A percentile compares a stretch with the other conserved stretches of the same genome.
These are phyloP conservation scores for Agrostemma githago DNA, from an alignment of 148 eudicot species.

Conservation along the genomic window DNA sequence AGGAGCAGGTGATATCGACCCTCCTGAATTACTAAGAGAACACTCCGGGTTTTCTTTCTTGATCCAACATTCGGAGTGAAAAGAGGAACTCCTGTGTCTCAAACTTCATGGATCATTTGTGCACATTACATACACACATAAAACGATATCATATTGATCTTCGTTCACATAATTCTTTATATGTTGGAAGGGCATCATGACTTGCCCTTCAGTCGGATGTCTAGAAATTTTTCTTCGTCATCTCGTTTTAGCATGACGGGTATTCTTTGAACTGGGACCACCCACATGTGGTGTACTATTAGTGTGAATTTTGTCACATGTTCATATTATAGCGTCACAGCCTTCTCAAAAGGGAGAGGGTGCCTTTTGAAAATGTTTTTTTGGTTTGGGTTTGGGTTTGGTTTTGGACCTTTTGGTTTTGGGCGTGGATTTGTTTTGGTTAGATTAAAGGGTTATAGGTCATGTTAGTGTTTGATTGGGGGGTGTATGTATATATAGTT, in stretches of 20 bases:
- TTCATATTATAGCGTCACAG: slow-evolving; percentile 11
- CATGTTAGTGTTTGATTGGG: slow-evolving; percentile 22
- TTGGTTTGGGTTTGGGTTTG: neutral
- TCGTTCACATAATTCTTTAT: slow-evolving; percentile 25
- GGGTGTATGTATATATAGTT: slow-evolving; percentile 33
- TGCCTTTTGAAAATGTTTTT: slow-evolving; percentile 20
- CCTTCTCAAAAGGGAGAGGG: slow-evolving; percentile 23
- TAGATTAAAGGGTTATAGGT: slow-evolving; percentile 4
- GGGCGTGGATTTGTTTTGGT: neutral
- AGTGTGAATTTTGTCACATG: slow-evolving; percentile 24
- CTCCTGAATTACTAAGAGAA: slow-evolving; percentile 82
- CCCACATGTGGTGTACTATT: slow-evolving; percentile 24
- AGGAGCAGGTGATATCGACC: slow-evolving; percentile 70
- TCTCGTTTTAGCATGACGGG: slow-evolving; percentile 23
- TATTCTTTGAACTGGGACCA: slow-evolving; percentile 27
- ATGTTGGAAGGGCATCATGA: slow-evolving; percentile 29
- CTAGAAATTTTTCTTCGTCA: slow-evolving; percentile 29
- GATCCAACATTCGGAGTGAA: slow-evolving; percentile 52
- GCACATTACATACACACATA: slow-evolving; percentile 11
- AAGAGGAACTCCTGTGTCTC: slow-evolving; percentile 6
- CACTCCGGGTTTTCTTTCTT: slow-evolving; percentile 89
- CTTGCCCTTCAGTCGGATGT: slow-evolving; percentile 27
- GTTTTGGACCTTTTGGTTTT: neutral
- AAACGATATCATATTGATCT: slow-evolving; percentile 7
- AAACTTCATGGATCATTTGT: slow-evolving; percentile 14